Evolutionary conservation across 2,329 filamentous ascomycete genomes (phyloP), one percentile per base, ranked within the genome.

Genomic region (Byssochlamys sp.): DNA sequence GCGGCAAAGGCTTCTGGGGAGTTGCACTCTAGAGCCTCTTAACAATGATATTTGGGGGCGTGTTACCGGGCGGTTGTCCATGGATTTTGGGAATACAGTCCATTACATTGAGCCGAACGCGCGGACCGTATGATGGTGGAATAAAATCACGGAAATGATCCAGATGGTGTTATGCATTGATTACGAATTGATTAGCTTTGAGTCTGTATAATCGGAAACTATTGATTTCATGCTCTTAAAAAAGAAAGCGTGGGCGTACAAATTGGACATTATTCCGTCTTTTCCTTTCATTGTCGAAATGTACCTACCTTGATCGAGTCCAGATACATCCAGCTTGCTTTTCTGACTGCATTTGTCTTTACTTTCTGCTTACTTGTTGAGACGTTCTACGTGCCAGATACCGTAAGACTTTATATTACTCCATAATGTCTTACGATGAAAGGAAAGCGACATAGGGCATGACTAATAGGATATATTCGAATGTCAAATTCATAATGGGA

Each of bases 1-100:
- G 75, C 26, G 76, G 76, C 28, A 69, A 73, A 57, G 75, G 75
- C 4, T 66, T 78, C 33, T 78, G 75, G 71, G 75, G 75, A 4
- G 76, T 78, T 53, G 39, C 39, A 45, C 39, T 45, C 39, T 45
- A 45, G 39, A 45, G n/a, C n/a, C 4, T 5, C 11, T n/a, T 39
- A 39, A 6, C 35, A 39, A 39, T n/a, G n/a, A 39, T 12, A 1
- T 39, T 14, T n/a, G 35, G 4, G 35, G 35, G n/a, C 12, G n/a
- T 39, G 5, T n/a, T 14, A 12, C 35, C n/a, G 35, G n/a, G 35
- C 35, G n/a, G 35, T n/a, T n/a, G n/a, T 39, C 35, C n/a, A 39
- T 31, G 29, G 6, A 39, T 39, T n/a, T 39, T 39, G 12, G 35
- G n/a, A n/a, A 39, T 5, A 14, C 12, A 39, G 35, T n/a, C 35